These are phyloP conservation scores for Panus rudis DNA, from an alignment of 768 basidiomycete species.

Conservation along the genomic window DNA sequence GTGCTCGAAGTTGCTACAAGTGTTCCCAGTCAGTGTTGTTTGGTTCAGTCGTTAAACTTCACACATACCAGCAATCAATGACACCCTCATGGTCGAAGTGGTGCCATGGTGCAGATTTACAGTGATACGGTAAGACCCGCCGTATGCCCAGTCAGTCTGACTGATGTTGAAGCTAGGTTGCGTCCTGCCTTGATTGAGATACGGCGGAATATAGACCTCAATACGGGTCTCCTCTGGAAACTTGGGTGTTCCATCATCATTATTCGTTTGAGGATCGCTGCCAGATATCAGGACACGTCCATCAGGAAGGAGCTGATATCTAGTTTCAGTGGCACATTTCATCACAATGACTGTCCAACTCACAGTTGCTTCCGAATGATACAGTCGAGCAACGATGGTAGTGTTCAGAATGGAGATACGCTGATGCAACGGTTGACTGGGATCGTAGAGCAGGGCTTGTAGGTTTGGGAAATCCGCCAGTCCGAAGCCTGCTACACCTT, in stretches of 20 bases:
- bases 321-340: too few species aligned
- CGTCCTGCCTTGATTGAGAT: slow-evolving; percentile 54
- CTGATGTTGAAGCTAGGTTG: slow-evolving; percentile 59
- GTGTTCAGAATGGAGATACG: slow-evolving; percentile 60
- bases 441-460: slow-evolving; percentile 64
- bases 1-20: slow-evolving; percentile 61
- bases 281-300: slow-evolving; percentile 72
- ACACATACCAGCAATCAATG: slow-evolving; percentile 55
- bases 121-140: slow-evolving; percentile 45
- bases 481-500: slow-evolving; percentile 70
- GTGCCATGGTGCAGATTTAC: slow-evolving; percentile 34
- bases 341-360: slow-evolving; percentile 1
- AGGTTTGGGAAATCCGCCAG: slow-evolving; percentile 58
- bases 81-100: slow-evolving; percentile 46
- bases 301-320: slow-evolving; percentile 50
- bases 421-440: slow-evolving; percentile 46
- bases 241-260: slow-evolving; percentile 29
- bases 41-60: background rate
- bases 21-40: slow-evolving; percentile 8
- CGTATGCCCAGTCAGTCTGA: slow-evolving; percentile 57
- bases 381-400: slow-evolving; percentile 69
- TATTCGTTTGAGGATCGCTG: slow-evolving; percentile 57
- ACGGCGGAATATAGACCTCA: slow-evolving; percentile 83
- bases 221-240: slow-evolving; percentile 76
- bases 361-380: slow-evolving; percentile 66